A percentile compares a stretch with the other conserved stretches of the same genome.
These are phyloP conservation scores for Salix koriyanagi DNA, from an alignment of 345 rosid species.

Conservation along the genomic window DNA sequence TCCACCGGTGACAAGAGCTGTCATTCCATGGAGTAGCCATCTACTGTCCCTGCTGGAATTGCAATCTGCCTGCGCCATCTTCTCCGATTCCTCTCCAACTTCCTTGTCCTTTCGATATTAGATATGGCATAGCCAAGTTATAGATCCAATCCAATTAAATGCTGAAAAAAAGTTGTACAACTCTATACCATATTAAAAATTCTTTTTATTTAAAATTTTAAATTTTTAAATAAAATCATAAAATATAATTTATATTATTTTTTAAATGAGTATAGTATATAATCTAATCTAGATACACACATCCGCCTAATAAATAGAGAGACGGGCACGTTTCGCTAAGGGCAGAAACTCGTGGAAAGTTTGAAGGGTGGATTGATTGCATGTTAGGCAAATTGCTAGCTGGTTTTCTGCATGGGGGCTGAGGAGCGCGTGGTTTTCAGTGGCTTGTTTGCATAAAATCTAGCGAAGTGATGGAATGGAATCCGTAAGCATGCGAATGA, in stretches of 20 bases:
- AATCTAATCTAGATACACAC: no score
- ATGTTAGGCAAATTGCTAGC: neutral
- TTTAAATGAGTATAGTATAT: no score
- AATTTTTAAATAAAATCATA: no score
- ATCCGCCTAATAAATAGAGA: no score
- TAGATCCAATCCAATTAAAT: no score
- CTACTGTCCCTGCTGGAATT: slow-evolving; percentile 13
- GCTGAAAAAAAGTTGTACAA: no score
- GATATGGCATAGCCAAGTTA: no score
- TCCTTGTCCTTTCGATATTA: no score
- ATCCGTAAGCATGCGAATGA: neutral
- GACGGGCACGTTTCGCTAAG: neutral
- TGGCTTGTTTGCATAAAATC: neutral
- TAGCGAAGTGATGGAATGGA: neutral
- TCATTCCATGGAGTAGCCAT: slow-evolving; percentile 40
- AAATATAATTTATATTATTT: no score
- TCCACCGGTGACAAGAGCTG: slow-evolving; percentile 35
- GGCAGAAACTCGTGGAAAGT: neutral
- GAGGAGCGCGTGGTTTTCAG: neutral
- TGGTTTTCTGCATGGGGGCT: neutral
- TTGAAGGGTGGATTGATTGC: neutral
- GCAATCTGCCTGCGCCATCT: neutral
- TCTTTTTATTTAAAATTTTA: no score
- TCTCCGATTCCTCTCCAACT: neutral
- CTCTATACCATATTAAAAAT: no score